Base-by-base conservation (phyloP, 345 rosid species). In the Gossypium sturtianum region DNA sequence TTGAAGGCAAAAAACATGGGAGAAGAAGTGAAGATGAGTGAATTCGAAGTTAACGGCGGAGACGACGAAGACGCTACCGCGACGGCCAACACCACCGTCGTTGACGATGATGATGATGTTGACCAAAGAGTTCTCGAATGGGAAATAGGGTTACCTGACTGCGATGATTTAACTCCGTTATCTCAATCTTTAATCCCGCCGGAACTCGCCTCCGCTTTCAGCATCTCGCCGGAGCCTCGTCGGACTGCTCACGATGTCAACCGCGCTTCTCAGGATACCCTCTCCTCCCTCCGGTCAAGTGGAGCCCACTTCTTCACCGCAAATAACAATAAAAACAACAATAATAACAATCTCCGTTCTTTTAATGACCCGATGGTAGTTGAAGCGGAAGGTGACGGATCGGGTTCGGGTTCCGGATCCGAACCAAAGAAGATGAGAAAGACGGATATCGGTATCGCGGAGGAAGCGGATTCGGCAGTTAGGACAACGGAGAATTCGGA, bases 161-260 rank as follows among this genome's bases (percentile, higher is more conserved):
- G 73, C 48, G 90, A 81, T 12, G 98, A 96, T 23, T 79, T 96
- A 19, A 84, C 98, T 3, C 95, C 99, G 19, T 84, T 96, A 23
- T 88, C 87, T 1, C 91, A 89, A 80, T 74, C 74, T 57, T 81
- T 96, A 74, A 76, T 96, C 57, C 93, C 99, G 0, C 81, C 81
- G 75, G 91, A 86, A 74, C 92, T 96, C 9, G 97, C 97, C 0
- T 83, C 89, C 53, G 98, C 99, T 19, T 96, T 96, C 81, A 89
- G 98, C 51, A 86, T 96, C 74, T 70, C 88, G 4, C 94, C 87
- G 75, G 90, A 86, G 71, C 86, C 87, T 9, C 76, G 56, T 71
- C 84, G 86, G 34, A 85, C 95, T 12, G 54, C 70, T 23, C 80
- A 78, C 25, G 99, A 96, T 11, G 97, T 93, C 72, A 84, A 81